Evolutionary conservation across 2,329 filamentous ascomycete species (phyloP).

Genomic region (Paecilomyces sp.): DNA sequence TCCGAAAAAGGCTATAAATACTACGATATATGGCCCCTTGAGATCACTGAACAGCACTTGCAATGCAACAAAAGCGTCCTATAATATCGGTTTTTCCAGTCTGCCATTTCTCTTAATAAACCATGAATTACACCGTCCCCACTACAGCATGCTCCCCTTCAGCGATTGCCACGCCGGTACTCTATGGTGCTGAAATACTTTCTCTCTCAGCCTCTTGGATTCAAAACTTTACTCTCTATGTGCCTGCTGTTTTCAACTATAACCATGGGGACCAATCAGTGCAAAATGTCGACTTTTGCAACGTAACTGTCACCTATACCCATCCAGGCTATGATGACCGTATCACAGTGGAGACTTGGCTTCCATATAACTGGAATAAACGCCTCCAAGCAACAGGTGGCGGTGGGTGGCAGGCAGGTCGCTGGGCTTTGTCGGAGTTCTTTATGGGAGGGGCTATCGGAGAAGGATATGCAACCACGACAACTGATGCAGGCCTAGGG

Average conservation of each 20-base stretch:
- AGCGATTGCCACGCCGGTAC: conserved; percentile 5
- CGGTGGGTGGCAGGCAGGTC: conserved; percentile 22
- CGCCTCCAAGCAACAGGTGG: conserved; percentile 34
- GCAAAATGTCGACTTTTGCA: conserved; percentile 22
- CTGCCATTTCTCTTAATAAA: too few relatives aligned
- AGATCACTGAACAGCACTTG: too few relatives aligned
- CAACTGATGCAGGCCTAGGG: conserved; percentile 9
- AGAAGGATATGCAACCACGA: conserved; percentile 4
- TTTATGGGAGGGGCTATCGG: conserved; percentile 8
- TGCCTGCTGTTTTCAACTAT: conserved; percentile 4
- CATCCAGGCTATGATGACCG: conserved; percentile 29
- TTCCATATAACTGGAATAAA: conserved; percentile 29
- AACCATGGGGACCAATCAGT: conserved; percentile 2
- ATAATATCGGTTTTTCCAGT: too few relatives aligned
- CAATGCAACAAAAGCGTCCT: too few relatives aligned
- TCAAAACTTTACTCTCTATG: conserved; percentile 8
- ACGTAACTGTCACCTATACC: conserved; percentile 31
- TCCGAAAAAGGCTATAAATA: too few relatives aligned
- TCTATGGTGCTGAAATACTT: conserved; percentile 12
- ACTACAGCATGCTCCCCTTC: neutral
- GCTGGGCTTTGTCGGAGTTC: conserved; percentile 4
- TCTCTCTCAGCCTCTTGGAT: conserved; percentile 10
- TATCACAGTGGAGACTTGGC: conserved; percentile 24
- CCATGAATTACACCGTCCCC: too few relatives aligned
- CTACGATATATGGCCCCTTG: too few relatives aligned